A percentile compares a stretch with the other conserved stretches of the same genome.
phyloP scores from a whole-genome alignment of 2,329 filamentous ascomycete genomes.

The Stagonosporopsis vannaccii region DNA sequence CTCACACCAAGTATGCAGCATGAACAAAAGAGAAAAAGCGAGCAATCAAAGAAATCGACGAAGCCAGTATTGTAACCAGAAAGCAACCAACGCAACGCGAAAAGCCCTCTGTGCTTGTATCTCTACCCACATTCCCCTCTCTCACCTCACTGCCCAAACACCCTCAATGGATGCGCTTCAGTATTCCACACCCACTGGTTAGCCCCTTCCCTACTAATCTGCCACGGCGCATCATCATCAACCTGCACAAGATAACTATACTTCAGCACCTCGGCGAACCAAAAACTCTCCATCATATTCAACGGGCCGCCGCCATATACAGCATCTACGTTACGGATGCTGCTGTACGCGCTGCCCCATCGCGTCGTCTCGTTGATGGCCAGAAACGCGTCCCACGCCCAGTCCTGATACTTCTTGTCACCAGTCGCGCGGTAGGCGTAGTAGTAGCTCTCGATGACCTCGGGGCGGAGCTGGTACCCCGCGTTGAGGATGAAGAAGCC shows the following conservation, averaged over 20 bases:
- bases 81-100: background rate
- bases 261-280: constrained; percentile 88
- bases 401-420: constrained; percentile 78
- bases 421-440: constrained; percentile 85
- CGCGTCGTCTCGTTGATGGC: constrained; percentile 70
- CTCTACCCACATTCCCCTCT: background rate
- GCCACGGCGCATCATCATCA: constrained; percentile 66
- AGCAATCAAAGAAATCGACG: background rate
- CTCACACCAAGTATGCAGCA: background rate
- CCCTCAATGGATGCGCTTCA: constrained; percentile 68
- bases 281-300: constrained; percentile 85
- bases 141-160: constrained; percentile 31
- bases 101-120: too few relatives aligned
- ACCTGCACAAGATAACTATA: constrained; percentile 76
- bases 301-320: constrained; percentile 65
- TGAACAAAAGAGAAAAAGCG: background rate
- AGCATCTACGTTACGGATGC: constrained; percentile 71
- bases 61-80: background rate
- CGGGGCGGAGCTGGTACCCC: constrained; percentile 75
- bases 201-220: constrained; percentile 57
- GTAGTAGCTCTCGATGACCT: constrained; percentile 85
- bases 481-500: constrained; percentile 75
- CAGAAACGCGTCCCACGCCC: constrained; percentile 81
- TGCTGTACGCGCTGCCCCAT: constrained; percentile 71
- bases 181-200: constrained; percentile 71